phyloP scores from a whole-genome alignment of 2,329 filamentous ascomycete species.

The Fusarium albosuccineum region DNA sequence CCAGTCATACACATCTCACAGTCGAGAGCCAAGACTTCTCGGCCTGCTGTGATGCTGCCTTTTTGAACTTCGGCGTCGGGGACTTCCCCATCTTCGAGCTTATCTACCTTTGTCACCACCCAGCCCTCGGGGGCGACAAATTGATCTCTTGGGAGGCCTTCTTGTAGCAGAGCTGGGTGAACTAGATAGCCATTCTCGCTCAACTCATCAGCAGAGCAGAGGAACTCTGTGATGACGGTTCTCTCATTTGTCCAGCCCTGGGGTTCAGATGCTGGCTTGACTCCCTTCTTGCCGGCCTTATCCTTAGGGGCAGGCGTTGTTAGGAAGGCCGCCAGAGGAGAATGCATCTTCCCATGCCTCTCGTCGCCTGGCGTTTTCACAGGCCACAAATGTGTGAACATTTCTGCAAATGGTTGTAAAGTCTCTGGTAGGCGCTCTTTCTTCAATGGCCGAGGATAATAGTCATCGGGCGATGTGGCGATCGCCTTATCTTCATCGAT shows the following conservation, averaged over 20 bases:
- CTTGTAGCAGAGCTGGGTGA: conserved; percentile 81
- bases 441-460: conserved; percentile 67
- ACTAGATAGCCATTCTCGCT: conserved; percentile 85
- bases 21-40: conserved; percentile 84
- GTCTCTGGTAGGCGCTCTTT: conserved; percentile 65
- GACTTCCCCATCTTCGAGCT: conserved; percentile 74
- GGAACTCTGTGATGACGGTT: conserved; percentile 84
- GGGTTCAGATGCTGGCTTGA: conserved; percentile 72
- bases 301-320: conserved; percentile 79
- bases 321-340: conserved; percentile 87
- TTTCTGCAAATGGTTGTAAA: conserved; percentile 77
- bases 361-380: conserved; percentile 89
- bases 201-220: conserved; percentile 80
- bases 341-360: conserved; percentile 83
- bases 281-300: conserved; percentile 67
- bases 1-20: conserved; percentile 98
- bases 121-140: conserved; percentile 76
- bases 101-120: conserved; percentile 81
- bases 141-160: conserved; percentile 66
- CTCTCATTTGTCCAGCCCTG: conserved; percentile 79
- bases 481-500: conserved; percentile 49
- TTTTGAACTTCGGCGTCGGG: conserved; percentile 79
- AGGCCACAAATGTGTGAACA: conserved; percentile 92
- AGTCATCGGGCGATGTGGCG: conserved; percentile 68
- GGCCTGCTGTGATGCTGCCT: conserved; percentile 86